Percentiles rank a stretch among this genome's conserved stretches.
These are phyloP conservation scores for Arthroderma sp. DNA, from an alignment of 2,329 filamentous ascomycete genomes.

Conservation along the genomic window DNA sequence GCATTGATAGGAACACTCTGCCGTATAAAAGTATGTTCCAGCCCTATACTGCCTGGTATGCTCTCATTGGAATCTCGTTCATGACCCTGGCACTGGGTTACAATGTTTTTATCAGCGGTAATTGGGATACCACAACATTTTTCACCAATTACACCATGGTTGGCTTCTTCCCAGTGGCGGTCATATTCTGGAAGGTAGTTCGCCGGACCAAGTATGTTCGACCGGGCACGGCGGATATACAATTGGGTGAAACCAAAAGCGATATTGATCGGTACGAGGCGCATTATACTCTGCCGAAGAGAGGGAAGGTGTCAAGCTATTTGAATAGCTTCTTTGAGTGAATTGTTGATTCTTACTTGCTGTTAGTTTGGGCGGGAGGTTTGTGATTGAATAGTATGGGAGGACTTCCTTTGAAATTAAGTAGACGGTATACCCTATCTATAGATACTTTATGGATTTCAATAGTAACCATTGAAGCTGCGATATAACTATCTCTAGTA, in stretches of 20 bases:
- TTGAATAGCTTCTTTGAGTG: slow-evolving; percentile 13
- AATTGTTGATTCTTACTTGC: slow-evolving; percentile 24
- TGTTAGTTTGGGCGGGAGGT: slow-evolving; percentile 18
- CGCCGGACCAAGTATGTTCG: slow-evolving; percentile 45
- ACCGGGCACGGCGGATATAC: slow-evolving; percentile 45
- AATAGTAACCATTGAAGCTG: no score
- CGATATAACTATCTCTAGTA: no score
- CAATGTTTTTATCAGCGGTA: slow-evolving; percentile 51
- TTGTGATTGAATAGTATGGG: slow-evolving; percentile 22
- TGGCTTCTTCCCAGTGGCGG: slow-evolving; percentile 52
- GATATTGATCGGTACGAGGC: slow-evolving; percentile 19
- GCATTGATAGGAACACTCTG: slow-evolving; percentile 50
- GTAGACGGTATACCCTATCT: no score
- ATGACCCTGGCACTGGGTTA: slow-evolving; percentile 63
- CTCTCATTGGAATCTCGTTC: slow-evolving; percentile 46
- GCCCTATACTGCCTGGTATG: slow-evolving; percentile 57
- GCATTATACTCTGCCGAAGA: slow-evolving; percentile 8
- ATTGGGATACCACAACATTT: slow-evolving; percentile 53
- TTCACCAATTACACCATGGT: slow-evolving; percentile 57
- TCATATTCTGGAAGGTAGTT: slow-evolving; percentile 53
- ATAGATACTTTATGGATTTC: no score
- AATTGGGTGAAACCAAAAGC: slow-evolving; percentile 12
- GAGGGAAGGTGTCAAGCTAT: slow-evolving; percentile 13
- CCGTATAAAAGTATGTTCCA: slow-evolving; percentile 55
- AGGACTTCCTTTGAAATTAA: no score